Evolutionary conservation across 176 grass and related monocot genomes (phyloP).

Genomic region (Phragmites australis): DNA sequence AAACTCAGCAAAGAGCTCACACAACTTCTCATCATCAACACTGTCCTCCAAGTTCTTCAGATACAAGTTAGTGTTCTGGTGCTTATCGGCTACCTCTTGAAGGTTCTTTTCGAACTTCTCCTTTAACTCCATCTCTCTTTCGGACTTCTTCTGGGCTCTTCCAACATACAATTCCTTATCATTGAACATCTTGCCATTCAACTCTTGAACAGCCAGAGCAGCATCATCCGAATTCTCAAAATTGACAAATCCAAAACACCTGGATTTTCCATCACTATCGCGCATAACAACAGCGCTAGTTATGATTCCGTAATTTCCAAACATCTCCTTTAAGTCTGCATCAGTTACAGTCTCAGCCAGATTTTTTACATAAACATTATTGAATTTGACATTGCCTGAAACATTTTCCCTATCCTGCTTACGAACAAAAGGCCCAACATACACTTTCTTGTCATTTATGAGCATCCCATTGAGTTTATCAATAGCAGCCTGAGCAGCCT

Average conservation of each 20-base stretch:
- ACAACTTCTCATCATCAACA: constrained; percentile 82
- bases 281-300: constrained; percentile 92
- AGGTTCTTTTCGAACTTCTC: constrained; percentile 82
- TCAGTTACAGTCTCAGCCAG: constrained; percentile 75
- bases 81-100: constrained; percentile 61
- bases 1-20: constrained; percentile 69
- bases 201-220: constrained; percentile 70
- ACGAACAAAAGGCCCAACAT: constrained; percentile 88
- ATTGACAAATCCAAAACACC: constrained; percentile 99
- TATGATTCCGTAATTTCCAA: constrained; percentile 83
- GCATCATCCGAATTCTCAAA: constrained; percentile 83
- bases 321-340: constrained; percentile 75
- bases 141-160: constrained; percentile 91
- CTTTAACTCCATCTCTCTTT: constrained; percentile 89
- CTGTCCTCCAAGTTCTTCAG: constrained; percentile 94
- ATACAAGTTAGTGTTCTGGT: constrained; percentile 79
- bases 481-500: constrained; percentile 86
- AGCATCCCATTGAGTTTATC: constrained; percentile 80
- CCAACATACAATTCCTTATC: constrained; percentile 97
- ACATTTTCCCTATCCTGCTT: constrained; percentile 77
- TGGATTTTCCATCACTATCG: constrained; percentile 83
- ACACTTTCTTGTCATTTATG: constrained; percentile 87
- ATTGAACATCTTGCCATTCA: constrained; percentile 83
- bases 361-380: constrained; percentile 95
- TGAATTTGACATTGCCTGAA: constrained; percentile 65